phyloP scores from a whole-genome alignment of 768 basidiomycete species.

The Tylopilus subfusipes region DNA sequence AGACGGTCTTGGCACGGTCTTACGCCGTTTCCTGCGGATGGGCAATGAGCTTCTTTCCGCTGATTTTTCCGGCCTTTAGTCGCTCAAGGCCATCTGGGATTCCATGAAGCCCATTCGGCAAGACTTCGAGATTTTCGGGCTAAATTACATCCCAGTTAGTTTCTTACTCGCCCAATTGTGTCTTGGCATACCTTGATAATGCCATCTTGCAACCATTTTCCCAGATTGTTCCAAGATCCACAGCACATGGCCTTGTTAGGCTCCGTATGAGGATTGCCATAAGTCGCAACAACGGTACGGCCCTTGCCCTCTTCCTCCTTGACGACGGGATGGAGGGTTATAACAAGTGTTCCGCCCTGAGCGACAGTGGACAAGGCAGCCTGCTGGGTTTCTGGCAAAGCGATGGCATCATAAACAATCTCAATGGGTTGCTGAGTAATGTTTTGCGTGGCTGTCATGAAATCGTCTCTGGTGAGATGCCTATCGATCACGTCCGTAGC shows the following conservation, averaged over 20 bases:
- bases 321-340: constrained; percentile 24
- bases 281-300: constrained; percentile 22
- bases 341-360: constrained; percentile 31
- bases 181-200: constrained; percentile 20
- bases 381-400: constrained; percentile 34
- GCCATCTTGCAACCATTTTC: constrained; percentile 25
- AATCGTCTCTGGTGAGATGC: constrained; percentile 11
- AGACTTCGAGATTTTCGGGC: constrained; percentile 42
- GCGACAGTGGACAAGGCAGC: constrained; percentile 33
- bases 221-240: constrained; percentile 20
- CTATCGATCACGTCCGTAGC: constrained; percentile 41
- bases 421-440: constrained; percentile 22
- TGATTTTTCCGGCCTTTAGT: constrained; percentile 36
- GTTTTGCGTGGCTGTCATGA: constrained; percentile 21
- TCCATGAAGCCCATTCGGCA: constrained; percentile 39
- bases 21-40: constrained; percentile 38
- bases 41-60: constrained; percentile 43
- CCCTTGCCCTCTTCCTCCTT: constrained; percentile 20
- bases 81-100: constrained; percentile 36
- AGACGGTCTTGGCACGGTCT: not conserved
- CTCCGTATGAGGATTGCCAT: constrained; percentile 22
- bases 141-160: constrained; percentile 11
- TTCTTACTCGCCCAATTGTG: not conserved
- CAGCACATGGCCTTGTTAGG: constrained; percentile 17
- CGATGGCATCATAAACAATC: constrained; percentile 32